phyloP scores from a whole-genome alignment of 768 basidiomycete genomes.

The Tylopilus rubrobrunneus region DNA sequence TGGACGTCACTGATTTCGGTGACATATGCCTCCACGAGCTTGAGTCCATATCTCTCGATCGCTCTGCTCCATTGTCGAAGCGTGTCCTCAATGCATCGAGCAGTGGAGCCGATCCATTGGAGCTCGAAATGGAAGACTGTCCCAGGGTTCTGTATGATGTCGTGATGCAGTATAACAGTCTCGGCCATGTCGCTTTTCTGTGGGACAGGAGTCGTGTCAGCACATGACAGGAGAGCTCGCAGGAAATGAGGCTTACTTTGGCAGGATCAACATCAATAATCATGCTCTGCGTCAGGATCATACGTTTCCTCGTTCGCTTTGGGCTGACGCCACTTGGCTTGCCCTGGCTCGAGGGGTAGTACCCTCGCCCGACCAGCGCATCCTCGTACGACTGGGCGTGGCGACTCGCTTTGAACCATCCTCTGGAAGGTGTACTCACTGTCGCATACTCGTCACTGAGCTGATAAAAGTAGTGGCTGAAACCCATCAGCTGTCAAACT shows the following conservation, averaged over 20 bases:
- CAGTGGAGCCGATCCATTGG: constrained; percentile 95
- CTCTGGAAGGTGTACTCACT: constrained; percentile 58
- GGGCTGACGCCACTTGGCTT: constrained; percentile 37
- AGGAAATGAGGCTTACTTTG: constrained; percentile 44
- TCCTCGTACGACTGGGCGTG: constrained; percentile 41
- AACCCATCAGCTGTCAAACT: constrained; percentile 5
- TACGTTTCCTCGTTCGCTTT: constrained; percentile 51
- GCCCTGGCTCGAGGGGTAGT: constrained; percentile 36
- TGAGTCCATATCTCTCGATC: constrained; percentile 87
- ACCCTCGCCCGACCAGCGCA: constrained; percentile 29
- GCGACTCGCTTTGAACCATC: constrained; percentile 61
- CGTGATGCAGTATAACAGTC: constrained; percentile 84
- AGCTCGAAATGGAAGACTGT: constrained; percentile 97
- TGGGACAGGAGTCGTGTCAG: constrained; percentile 9
- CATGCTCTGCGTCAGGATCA: constrained; percentile 85
- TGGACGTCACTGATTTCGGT: constrained; percentile 87
- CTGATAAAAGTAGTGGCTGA: constrained; percentile 85
- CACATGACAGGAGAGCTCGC: background rate
- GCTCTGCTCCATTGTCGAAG: constrained; percentile 76
- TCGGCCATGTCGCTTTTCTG: constrained; percentile 87
- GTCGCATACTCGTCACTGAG: constrained; percentile 73
- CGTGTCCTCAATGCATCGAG: constrained; percentile 85
- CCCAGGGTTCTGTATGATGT: constrained; percentile 91
- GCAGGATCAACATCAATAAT: constrained; percentile 81
- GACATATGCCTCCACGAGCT: constrained; percentile 90